A percentile compares a stretch with the other conserved stretches of the same genome.
Evolutionary conservation across 768 basidiomycete genomes (phyloP).

Genomic region (Agrocybe chaxingu): DNA sequence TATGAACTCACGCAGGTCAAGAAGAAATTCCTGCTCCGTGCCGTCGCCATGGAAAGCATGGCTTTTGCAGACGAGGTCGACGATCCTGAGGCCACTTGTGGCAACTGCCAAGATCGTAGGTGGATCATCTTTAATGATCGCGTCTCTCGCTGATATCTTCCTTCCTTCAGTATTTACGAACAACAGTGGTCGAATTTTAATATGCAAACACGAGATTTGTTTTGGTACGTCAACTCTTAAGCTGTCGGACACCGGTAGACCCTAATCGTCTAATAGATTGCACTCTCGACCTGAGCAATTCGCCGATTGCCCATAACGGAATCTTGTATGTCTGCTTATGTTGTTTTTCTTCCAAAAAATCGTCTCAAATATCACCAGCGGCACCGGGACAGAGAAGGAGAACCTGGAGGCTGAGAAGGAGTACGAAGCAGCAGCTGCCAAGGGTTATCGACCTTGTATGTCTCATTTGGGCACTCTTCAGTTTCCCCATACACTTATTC

Average conservation of each 20-base stretch:
- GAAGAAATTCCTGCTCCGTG: slow-evolving; percentile 39
- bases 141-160: not conserved
- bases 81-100: slow-evolving; percentile 46
- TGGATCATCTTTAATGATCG: not conserved
- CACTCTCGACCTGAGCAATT: slow-evolving; percentile 46
- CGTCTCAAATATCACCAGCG: slow-evolving; percentile 29
- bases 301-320: slow-evolving; percentile 53
- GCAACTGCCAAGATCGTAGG: slow-evolving; percentile 66
- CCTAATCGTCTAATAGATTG: slow-evolving; percentile 39
- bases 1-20: slow-evolving; percentile 22
- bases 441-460: slow-evolving; percentile 59
- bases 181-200: slow-evolving; percentile 55
- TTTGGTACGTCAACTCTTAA: slow-evolving; percentile 33
- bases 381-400: slow-evolving; percentile 51
- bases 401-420: slow-evolving; percentile 53
- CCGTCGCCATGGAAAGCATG: slow-evolving; percentile 37
- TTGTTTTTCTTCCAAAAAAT: not conserved
- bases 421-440: slow-evolving; percentile 53
- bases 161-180: slow-evolving; percentile 38
- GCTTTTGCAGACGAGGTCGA: slow-evolving; percentile 48
- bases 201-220: slow-evolving; percentile 69
- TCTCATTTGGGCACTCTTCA: slow-evolving; percentile 1
- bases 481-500: not conserved
- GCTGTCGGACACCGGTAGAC: not conserved
- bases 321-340: slow-evolving; percentile 45